phyloP scores from a whole-genome alignment of 345 rosid genomes.

The Microcos paniculata region DNA sequence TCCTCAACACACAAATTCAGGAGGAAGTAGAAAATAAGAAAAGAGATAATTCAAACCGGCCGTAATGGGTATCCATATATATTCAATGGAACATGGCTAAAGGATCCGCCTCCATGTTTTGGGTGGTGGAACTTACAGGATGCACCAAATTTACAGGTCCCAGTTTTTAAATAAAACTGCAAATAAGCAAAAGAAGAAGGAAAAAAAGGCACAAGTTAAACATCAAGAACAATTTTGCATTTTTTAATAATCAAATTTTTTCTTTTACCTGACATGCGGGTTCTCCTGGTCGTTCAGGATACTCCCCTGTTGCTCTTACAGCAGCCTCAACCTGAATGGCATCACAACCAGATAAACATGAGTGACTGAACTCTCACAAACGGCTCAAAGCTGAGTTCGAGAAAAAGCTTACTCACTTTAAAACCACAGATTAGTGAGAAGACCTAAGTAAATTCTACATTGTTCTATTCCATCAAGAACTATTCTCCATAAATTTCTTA shows the following conservation, averaged over 20 bases:
- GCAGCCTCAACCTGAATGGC: conserved; percentile 61
- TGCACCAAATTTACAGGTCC: conserved; percentile 92
- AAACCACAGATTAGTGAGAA: background rate
- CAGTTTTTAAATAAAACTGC: conserved; percentile 86
- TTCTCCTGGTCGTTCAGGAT: conserved; percentile 85
- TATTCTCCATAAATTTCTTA: background rate
- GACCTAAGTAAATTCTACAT: background rate
- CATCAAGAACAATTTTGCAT: background rate
- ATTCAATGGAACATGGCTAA: conserved; percentile 63
- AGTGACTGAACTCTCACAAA: background rate
- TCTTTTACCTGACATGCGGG: conserved; percentile 76
- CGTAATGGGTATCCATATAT: conserved; percentile 76
- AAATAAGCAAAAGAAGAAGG: conserved; percentile 9
- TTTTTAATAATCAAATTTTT: background rate
- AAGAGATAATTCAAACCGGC: conserved; percentile 45
- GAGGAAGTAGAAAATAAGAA: background rate
- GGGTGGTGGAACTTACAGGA: conserved; percentile 99
- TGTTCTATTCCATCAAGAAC: background rate
- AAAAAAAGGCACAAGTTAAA: conserved; percentile 2
- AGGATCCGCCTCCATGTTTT: conserved; percentile 66
- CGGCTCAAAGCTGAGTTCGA: background rate
- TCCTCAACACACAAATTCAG: background rate
- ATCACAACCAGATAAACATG: conserved; percentile 11
- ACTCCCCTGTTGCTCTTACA: conserved; percentile 76
- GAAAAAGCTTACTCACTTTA: background rate